Percentiles rank a stretch among this genome's conserved stretches.
phyloP scores from a whole-genome alignment of 2,329 filamentous ascomycete genomes.

The Phialocephala sp. region DNA sequence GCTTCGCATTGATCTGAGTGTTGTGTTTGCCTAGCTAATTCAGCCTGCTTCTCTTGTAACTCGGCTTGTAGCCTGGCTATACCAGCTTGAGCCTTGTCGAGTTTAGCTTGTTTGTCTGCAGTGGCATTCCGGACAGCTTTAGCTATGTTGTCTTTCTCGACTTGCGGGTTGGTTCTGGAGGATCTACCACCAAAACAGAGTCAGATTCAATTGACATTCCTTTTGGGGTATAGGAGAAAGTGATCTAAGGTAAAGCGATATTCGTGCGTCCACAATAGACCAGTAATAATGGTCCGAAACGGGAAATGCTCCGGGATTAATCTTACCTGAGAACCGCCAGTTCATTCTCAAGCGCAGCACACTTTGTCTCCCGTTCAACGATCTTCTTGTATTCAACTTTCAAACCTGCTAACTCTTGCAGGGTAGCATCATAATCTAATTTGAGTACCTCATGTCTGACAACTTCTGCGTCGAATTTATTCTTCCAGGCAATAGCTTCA shows the following conservation, averaged over 20 bases:
- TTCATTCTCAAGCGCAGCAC: neutral
- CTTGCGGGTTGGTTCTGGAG: neutral
- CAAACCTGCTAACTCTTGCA: neutral
- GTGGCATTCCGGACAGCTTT: slow-evolving; percentile 2
- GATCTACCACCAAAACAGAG: neutral
- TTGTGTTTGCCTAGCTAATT: neutral
- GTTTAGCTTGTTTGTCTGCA: neutral
- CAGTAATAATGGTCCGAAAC: no score
- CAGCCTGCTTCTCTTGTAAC: neutral
- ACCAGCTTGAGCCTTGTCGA: neutral
- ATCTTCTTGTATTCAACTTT: neutral
- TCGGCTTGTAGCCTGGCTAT: neutral
- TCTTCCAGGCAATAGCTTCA: neutral
- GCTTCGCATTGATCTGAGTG: neutral
- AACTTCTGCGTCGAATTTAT: neutral
- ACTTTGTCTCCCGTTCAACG: neutral
- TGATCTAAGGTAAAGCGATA: no score
- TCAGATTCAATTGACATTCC: no score
- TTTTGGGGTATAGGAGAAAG: no score
- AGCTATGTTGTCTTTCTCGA: neutral
- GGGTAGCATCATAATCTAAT: neutral
- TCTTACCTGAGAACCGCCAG: neutral
- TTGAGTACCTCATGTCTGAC: neutral
- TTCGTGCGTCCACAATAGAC: no score
- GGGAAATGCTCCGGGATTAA: no score